phyloP scores from a whole-genome alignment of 257 asterid genomes.

The Lycium barbarum region DNA sequence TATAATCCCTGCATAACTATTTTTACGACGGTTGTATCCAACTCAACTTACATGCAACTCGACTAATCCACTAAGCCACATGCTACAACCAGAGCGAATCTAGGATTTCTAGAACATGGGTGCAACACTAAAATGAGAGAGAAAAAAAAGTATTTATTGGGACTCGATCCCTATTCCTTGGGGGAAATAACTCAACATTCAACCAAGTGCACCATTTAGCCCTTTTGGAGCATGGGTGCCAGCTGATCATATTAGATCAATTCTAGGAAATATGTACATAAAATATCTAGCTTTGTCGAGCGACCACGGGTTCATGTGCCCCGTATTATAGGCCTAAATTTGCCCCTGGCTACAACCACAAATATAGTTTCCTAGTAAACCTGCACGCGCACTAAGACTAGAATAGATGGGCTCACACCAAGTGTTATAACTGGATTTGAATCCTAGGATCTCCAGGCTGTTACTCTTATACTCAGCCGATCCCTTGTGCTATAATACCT shows the following conservation, averaged over 20 bases:
- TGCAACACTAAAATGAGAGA: too few species aligned
- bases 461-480: not conserved
- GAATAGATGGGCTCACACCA: not conserved
- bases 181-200: too few species aligned
- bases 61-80: conserved; percentile 7
- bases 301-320: too few species aligned
- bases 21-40: not conserved
- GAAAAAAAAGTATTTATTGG: too few species aligned
- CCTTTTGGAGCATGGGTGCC: too few species aligned
- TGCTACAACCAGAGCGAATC: not conserved
- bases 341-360: conserved; percentile 1
- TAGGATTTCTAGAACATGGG: too few species aligned
- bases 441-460: conserved; percentile 18
- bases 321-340: too few species aligned
- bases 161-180: too few species aligned
- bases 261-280: too few species aligned
- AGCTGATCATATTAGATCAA: too few species aligned
- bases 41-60: conserved; percentile 2
- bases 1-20: not conserved
- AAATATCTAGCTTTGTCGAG: too few species aligned
- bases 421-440: not conserved
- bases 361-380: not conserved
- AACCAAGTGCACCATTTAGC: too few species aligned
- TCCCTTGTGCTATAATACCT: not conserved
- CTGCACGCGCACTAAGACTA: not conserved